A percentile compares a stretch with the other conserved stretches of the same genome.
Conservation (phyloP, 768 basidiomycete genomes). For the Boletellus emodensis region DNA sequence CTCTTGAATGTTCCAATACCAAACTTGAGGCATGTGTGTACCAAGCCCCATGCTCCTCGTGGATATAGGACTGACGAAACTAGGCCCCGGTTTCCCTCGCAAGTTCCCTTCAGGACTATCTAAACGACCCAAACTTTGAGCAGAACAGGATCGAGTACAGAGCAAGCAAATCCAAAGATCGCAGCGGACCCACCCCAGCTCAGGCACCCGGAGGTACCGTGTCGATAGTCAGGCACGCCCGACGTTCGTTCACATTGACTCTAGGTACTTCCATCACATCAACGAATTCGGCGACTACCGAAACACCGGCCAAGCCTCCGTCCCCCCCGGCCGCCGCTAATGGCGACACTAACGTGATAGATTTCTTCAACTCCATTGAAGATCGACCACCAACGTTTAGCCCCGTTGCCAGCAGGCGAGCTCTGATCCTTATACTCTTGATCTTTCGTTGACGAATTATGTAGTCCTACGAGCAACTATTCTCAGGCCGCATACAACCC, state of each 20-base stretch:
- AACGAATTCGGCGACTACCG: conserved; percentile 17
- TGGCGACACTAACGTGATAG: conserved; percentile 42
- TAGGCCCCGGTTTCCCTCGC: conserved; percentile 96
- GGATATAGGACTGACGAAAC: not conserved
- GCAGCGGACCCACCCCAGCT: conserved; percentile 7
- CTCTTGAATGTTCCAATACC: conserved; percentile 92
- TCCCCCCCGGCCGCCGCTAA: conserved; percentile 24
- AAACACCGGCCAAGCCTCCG: conserved; percentile 21
- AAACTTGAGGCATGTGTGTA: conserved; percentile 80
- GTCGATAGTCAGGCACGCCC: too few species aligned
- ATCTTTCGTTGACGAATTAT: conserved; percentile 10
- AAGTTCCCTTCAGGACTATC: conserved; percentile 88
- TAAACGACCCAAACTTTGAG: conserved; percentile 96
- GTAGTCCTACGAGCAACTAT: conserved; percentile 46
- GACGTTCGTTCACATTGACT: conserved; percentile 4
- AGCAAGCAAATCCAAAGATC: conserved; percentile 54
- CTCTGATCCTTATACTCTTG: not conserved
- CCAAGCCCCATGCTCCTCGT: not conserved
- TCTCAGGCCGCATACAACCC: conserved; percentile 68
- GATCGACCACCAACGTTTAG: conserved; percentile 70
- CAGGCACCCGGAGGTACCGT: conserved; percentile 17
- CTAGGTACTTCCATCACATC: conserved; percentile 17
- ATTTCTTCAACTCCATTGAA: conserved; percentile 91
- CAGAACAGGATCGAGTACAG: conserved; percentile 92
- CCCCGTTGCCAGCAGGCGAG: conserved; percentile 52